phyloP scores from a whole-genome alignment of 106 monocot genomes.

The Dendrobium nobile region DNA sequence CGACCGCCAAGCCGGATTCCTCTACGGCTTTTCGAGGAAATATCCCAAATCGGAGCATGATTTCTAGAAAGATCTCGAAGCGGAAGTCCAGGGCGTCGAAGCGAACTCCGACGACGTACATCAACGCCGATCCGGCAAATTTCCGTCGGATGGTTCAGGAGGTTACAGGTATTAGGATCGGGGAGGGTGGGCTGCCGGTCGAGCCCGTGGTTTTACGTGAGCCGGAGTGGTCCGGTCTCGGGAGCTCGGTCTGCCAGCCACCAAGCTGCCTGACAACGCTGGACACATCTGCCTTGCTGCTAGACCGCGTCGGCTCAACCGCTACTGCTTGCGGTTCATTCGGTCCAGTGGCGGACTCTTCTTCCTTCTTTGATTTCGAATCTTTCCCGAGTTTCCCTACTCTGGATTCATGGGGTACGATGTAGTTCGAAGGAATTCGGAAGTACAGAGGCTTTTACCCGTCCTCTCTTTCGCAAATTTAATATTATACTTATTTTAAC shows the following conservation, averaged over 20 bases:
- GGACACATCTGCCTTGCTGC: conserved; percentile 26
- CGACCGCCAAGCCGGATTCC: conserved; percentile 1
- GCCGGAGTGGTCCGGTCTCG: conserved; percentile 6
- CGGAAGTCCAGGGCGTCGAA: conserved; percentile 37
- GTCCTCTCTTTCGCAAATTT: too few species aligned
- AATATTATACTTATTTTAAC: too few species aligned
- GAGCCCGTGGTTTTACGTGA: conserved; percentile 8
- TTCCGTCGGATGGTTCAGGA: conserved; percentile 77
- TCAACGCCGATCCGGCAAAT: conserved; percentile 50
- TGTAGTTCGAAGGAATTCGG: background rate
- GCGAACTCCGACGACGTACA: conserved; percentile 45
- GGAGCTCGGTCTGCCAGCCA: background rate
- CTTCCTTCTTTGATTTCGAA: conserved; percentile 21
- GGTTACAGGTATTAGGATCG: conserved; percentile 42
- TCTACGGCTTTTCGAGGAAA: background rate
- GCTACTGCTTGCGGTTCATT: background rate
- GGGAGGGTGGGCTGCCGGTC: background rate
- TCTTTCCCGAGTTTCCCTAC: conserved; percentile 42
- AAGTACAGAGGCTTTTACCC: too few species aligned
- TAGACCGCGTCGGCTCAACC: conserved; percentile 5
- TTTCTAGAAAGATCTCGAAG: conserved; percentile 28
- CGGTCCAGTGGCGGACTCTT: background rate
- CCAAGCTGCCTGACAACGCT: conserved; percentile 25
- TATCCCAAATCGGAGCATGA: background rate
- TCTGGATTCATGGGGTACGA: conserved; percentile 42